Conservation (phyloP, 805 yeast genomes). For the Lachancea cidri region DNA sequence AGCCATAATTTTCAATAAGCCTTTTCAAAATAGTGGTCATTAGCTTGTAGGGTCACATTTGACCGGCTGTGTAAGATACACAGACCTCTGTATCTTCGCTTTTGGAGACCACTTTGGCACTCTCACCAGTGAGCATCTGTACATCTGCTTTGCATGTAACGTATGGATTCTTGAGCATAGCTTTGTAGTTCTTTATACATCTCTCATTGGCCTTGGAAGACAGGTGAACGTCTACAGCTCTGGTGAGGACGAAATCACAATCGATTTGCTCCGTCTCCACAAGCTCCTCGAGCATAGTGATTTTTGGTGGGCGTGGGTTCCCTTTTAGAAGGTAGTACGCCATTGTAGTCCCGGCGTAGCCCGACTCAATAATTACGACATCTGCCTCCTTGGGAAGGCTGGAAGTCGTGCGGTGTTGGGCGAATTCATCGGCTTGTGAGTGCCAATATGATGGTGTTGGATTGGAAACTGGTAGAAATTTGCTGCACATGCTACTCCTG, state of each 20-base stretch:
- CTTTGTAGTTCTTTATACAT: constrained; percentile 14
- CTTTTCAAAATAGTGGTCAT: neutral
- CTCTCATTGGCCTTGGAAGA: constrained; percentile 15
- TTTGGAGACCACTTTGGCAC: neutral
- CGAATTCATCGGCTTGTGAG: constrained; percentile 4
- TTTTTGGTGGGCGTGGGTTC: constrained; percentile 14
- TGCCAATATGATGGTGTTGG: constrained; percentile 2
- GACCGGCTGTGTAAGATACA: neutral
- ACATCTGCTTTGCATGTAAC: constrained; percentile 11
- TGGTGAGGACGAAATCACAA: constrained; percentile 35
- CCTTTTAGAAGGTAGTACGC: constrained; percentile 34
- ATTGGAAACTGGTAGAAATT: neutral
- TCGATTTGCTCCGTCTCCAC: constrained; percentile 34
- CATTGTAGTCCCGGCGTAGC: constrained; percentile 41
- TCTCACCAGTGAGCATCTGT: neutral
- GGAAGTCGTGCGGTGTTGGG: constrained; percentile 1
- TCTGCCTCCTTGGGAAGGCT: constrained; percentile 36
- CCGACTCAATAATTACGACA: constrained; percentile 41
- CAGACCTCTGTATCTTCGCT: neutral
- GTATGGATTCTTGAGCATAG: constrained; percentile 12
- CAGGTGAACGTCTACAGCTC: constrained; percentile 33
- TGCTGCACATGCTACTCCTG: neutral
- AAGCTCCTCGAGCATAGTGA: constrained; percentile 36
- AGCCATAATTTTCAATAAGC: neutral
- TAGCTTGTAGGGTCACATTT: neutral